Base-by-base conservation (phyloP, 2,329 filamentous ascomycete genomes). In the Paramyrothecium sp. region DNA sequence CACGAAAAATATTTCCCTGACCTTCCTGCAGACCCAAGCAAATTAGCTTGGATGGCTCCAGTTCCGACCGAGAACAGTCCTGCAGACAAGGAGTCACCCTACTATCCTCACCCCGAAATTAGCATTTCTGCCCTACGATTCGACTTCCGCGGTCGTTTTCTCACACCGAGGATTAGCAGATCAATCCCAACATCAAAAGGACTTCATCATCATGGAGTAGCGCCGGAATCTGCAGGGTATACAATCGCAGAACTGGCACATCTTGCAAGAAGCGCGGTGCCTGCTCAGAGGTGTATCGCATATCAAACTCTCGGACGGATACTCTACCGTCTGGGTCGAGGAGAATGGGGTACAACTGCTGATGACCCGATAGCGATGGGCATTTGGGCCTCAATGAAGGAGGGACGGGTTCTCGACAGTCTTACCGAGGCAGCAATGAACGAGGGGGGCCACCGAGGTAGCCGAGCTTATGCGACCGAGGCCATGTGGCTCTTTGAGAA, bases 1-100 rank as follows among this genome's bases (percentile, higher is more conserved):
- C 93, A 97, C 79, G 77, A 87, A 21, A 97, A 97, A 73, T 99
- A 97, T 82, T 99, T 97, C 74, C 93, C 95, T 13, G 85, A 87
- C 60, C 87, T 97, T 1, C 87, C 93, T 2, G 86, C 92, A 55
- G 91, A 97, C 72, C 92, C 93, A 0, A 87, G 88, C 58, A 89
- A 91, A 54, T 85, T 97, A 3, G 90, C 91, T 20, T 99, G 94
- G 94, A 95, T 98, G 84, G 87, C 88, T 53, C 88, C 89, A 16
- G 69, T 89, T 53, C 87, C 87, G 7, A 86, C 87, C 4, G 73
- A 84, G 51, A 82, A 87, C 68, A 87, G 85, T 48, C 72, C 82
- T 47, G 86, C 87, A 21, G 88, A 90, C 67, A 81, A 80, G 61
- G 83, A 88, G 62, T 92, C 89, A 3, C 83, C 92, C 10, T 98